A percentile compares a stretch with the other conserved stretches of the same genome.
These are phyloP conservation scores for Glycine latifolia DNA, from an alignment of 306 rosid genomes.

Conservation along the genomic window DNA sequence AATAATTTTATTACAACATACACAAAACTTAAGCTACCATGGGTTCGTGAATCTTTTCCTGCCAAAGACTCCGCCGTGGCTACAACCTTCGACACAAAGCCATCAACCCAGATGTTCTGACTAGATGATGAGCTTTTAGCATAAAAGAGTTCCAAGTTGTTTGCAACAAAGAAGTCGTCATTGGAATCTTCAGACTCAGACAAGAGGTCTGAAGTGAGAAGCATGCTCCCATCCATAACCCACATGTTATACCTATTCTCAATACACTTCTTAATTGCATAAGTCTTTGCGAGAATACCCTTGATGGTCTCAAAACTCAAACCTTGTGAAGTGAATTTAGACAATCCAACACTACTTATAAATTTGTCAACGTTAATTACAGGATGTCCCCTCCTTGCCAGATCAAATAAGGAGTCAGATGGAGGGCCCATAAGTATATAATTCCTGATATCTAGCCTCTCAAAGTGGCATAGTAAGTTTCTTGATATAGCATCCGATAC, in stretches of 20 bases:
- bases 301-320: constrained; percentile 52
- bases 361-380: constrained; percentile 68
- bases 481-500: constrained; percentile 55
- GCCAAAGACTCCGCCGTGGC: constrained; percentile 53
- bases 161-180: constrained; percentile 56
- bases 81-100: constrained; percentile 51
- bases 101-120: constrained; percentile 58
- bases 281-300: constrained; percentile 61
- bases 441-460: constrained; percentile 73
- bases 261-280: constrained; percentile 62
- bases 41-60: constrained; percentile 48
- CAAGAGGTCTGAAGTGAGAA: constrained; percentile 58
- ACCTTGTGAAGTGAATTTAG: constrained; percentile 55
- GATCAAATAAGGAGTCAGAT: constrained; percentile 70
- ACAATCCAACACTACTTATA: constrained; percentile 54
- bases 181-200: constrained; percentile 45
- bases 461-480: constrained; percentile 87
- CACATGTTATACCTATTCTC: constrained; percentile 62
- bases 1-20: constrained; percentile 45
- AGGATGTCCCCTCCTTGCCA: constrained; percentile 85
- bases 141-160: constrained; percentile 63
- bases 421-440: constrained; percentile 69
- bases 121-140: constrained; percentile 61
- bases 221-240: constrained; percentile 74
- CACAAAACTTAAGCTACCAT: constrained; percentile 55